phyloP scores from a whole-genome alignment of 352 stramenopile species.

The Phytophthora litchii region DNA sequence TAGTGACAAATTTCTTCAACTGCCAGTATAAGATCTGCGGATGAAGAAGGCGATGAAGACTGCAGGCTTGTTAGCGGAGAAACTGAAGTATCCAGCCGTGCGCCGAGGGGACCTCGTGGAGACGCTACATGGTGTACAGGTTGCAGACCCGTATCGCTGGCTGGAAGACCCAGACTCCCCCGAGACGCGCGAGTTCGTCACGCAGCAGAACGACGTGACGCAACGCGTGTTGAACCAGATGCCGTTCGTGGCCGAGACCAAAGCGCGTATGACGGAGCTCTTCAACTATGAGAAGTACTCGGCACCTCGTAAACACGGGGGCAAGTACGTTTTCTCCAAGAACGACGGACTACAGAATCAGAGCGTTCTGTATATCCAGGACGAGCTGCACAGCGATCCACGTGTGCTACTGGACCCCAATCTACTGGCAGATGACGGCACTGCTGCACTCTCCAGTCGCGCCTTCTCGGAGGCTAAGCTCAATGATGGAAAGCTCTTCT shows the following conservation, averaged over 20 bases:
- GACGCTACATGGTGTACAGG: conserved; percentile 57
- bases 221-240: conserved; percentile 69
- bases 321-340: conserved; percentile 87
- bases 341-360: conserved; percentile 91
- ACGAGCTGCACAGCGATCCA: conserved; percentile 61
- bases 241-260: conserved; percentile 74
- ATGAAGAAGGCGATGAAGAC: conserved; percentile 44
- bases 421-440: conserved; percentile 73
- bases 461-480: conserved; percentile 79
- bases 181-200: conserved; percentile 84
- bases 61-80: conserved; percentile 33
- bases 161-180: conserved; percentile 80
- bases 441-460: conserved; percentile 62
- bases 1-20: conserved; percentile 8
- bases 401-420: conserved; percentile 87
- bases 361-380: conserved; percentile 88
- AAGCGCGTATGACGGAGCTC: conserved; percentile 78
- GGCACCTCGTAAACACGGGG: conserved; percentile 70
- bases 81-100: conserved; percentile 58
- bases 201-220: conserved; percentile 74
- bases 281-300: conserved; percentile 92
- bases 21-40: conserved; percentile 19
- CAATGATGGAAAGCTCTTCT: conserved; percentile 72
- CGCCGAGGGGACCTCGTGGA: conserved; percentile 55
- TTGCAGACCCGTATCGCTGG: conserved; percentile 77